Base-by-base conservation (phyloP, 148 eudicot species). In the Silene conica region DNA sequence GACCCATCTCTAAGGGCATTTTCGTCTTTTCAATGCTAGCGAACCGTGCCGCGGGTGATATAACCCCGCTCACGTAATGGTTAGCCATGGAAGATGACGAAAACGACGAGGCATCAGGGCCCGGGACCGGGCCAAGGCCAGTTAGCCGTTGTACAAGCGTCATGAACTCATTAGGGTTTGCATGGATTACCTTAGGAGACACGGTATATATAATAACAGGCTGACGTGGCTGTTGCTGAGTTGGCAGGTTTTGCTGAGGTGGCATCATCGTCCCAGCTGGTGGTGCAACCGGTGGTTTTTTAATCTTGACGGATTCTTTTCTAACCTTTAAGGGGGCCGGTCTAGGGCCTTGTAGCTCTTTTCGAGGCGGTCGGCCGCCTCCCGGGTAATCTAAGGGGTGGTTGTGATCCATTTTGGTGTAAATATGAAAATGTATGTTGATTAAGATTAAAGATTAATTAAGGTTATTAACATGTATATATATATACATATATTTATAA, bases 151-250 rank as follows among this genome's bases (percentile, higher is more conserved):
- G 98, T 15, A 93, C 98, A 19, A 93, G 85, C 4, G 84, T 74
- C 98, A 88, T 91, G 83, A 93, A 93, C 46, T 91, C 95, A 61
- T 77, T 88, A 62, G 97, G 95, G 85, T 83, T 81, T 34, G 93
- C 78, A 78, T 93, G 98, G 73, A 93, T 93, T 8, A 93, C 85
- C 75, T 91, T 91, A 8, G 98, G 98, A 12, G 98, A 93, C 52
- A 93, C 95, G 4, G 89, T 84, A 83, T 93, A 93, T 10, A 89
- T 93, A 28, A 93, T 89, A 38, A 93, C 91, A 12, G 98, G 98
- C 16, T 85, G 87, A 8, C 85, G 85, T 18, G 80, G 84, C 34
- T 79, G 84, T 23, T 79, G 86, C 10, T 74, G 75, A 23, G 67
- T 78, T 5, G 77, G 82, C 0, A 20, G 83, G 0, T 48, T 89